Base-by-base conservation (phyloP, 2,329 filamentous ascomycete species). In the Talaromyces sp. region DNA sequence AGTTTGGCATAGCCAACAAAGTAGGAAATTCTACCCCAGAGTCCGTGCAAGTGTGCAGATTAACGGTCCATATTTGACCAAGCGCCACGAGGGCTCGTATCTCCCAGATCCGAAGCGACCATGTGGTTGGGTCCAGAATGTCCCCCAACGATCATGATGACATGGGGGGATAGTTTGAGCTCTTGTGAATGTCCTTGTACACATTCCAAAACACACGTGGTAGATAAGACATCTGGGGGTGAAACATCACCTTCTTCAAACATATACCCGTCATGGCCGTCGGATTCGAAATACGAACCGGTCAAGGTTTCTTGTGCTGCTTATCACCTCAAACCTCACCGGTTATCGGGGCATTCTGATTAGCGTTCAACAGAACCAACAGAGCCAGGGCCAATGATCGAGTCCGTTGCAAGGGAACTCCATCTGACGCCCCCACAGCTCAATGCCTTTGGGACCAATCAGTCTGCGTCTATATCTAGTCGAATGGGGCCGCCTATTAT, bases 401-500 rank as follows among this genome's bases (percentile, higher is more conserved):
- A n/a, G n/a, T n/a, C n/a, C n/a, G n/a, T n/a, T n/a, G n/a, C n/a
- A n/a, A n/a, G n/a, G n/a, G n/a, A 13, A 16, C 13, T 13, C 39
- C 30, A 50, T 44, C 47, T 44, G 27, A 16, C 16, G 40, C 41
- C 48, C 30, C 41, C 33, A 39, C 24, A 43, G 19, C 24, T 30
- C 14, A 11, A 7, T 20, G 6, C n/a, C 9, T 5, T 17, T 32
- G 30, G 44, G 19, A 8, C 58, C 56, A 58, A 58, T 58, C 3
- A 42, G 2, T 6, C 16, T 54, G 9, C 2, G n/a, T n/a, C 13
- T 27, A 48, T 40, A 55, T 55, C 45, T 37, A 49, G 35, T 27
- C n/a, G 9, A 32, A 51, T 47, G 48, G 52, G 33, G 47, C 47
- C 22, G 40, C 24, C 35, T 47, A 49, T 43, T 55, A 55, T 57